Evolutionary conservation across 1,139 yeast genomes (phyloP).

Genomic region (Spencermartinsiella ligniputridi): DNA sequence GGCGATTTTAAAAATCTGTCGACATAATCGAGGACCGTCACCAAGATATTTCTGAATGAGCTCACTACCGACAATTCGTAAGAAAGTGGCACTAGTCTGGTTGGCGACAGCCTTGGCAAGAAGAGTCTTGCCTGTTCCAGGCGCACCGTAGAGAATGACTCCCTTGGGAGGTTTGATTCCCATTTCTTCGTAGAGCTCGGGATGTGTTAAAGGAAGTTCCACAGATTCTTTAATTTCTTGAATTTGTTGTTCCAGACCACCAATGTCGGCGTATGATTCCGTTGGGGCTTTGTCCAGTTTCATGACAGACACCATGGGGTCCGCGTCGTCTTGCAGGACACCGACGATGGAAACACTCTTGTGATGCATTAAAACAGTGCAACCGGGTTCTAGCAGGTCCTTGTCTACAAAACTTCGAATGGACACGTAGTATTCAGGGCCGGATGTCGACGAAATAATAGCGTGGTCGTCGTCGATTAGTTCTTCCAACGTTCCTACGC

Average conservation of each 20-base stretch:
- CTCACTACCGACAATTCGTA: slow-evolving; percentile 96
- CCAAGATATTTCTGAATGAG: slow-evolving; percentile 95
- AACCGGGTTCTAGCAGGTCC: slow-evolving; percentile 95
- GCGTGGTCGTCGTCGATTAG: slow-evolving; percentile 98
- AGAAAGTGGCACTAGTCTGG: slow-evolving; percentile 93
- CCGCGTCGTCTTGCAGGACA: slow-evolving; percentile 93
- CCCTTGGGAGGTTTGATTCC: slow-evolving; percentile 99
- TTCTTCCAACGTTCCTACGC: slow-evolving; percentile 94
- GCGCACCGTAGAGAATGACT: slow-evolving; percentile 96
- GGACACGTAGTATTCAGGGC: slow-evolving; percentile 95
- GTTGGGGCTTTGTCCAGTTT: slow-evolving; percentile 96
- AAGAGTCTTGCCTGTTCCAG: slow-evolving; percentile 97
- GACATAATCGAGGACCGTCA: slow-evolving; percentile 92
- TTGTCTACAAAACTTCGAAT: slow-evolving; percentile 97
- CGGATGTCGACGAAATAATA: slow-evolving; percentile 91
- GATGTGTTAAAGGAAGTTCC: slow-evolving; percentile 95
- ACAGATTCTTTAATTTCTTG: slow-evolving; percentile 98
- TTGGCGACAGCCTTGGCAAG: slow-evolving; percentile 98
- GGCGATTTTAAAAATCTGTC: slow-evolving; percentile 95
- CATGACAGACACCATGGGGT: slow-evolving; percentile 97
- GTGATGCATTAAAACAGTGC: slow-evolving; percentile 92
- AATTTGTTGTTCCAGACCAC: slow-evolving; percentile 93
- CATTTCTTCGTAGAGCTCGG: slow-evolving; percentile 97
- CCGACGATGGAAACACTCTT: slow-evolving; percentile 94
- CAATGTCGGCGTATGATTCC: slow-evolving; percentile 94